Evolutionary conservation across 306 rosid species (phyloP).

Genomic region (Senna siamea): DNA sequence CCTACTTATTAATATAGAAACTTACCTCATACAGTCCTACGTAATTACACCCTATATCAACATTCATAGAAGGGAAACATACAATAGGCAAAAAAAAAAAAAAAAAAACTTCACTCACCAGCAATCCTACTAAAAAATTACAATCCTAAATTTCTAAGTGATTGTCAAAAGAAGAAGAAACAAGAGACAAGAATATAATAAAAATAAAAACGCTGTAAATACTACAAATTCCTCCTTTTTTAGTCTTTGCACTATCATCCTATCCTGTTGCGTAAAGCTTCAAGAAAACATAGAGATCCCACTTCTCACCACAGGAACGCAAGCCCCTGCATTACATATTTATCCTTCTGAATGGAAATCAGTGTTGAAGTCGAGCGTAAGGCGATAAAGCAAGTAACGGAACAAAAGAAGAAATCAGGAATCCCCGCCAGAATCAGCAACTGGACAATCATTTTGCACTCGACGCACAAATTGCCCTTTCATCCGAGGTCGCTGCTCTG

Average conservation of each 20-base stretch:
- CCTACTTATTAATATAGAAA: constrained; percentile 24
- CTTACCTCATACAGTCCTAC: background rate
- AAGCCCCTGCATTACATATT: constrained; percentile 35
- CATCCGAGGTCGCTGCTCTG: constrained; percentile 75
- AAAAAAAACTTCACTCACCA: constrained; percentile 28
- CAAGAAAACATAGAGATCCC: constrained; percentile 35
- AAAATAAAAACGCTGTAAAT: constrained; percentile 3
- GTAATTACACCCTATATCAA: too few relatives aligned
- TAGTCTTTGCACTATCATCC: constrained; percentile 29
- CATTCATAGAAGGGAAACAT: constrained; percentile 23
- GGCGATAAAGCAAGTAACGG: constrained; percentile 20
- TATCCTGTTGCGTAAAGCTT: constrained; percentile 35
- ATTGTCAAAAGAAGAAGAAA: constrained; percentile 26
- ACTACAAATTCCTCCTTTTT: constrained; percentile 15
- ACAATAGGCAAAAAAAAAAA: constrained; percentile 31
- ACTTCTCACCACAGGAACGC: constrained; percentile 24
- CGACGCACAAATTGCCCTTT: constrained; percentile 76
- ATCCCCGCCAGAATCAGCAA: constrained; percentile 40
- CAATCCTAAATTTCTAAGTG: constrained; percentile 32
- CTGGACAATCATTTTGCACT: constrained; percentile 43
- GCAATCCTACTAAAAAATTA: constrained; percentile 34
- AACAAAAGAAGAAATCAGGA: constrained; percentile 29
- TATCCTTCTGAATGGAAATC: constrained; percentile 14
- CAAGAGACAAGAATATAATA: background rate
- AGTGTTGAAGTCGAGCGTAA: constrained; percentile 21